These are phyloP conservation scores for Modicella reniformis DNA, from an alignment of 371 early-diverging fungal genomes.

Conservation along the genomic window DNA sequence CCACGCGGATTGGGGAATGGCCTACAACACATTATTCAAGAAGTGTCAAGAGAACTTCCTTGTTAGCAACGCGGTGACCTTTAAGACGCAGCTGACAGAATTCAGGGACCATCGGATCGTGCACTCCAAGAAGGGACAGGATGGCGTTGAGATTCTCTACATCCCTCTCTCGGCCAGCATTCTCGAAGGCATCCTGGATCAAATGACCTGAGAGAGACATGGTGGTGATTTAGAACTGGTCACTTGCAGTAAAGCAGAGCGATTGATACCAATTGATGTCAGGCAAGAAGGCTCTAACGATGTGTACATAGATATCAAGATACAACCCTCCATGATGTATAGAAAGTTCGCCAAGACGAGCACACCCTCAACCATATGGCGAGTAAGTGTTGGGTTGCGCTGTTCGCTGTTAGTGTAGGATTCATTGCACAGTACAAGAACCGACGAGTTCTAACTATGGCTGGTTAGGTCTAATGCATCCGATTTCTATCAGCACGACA, in stretches of 20 bases:
- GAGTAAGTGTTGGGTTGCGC: too few relatives aligned
- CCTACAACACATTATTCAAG: slow-evolving; percentile 71
- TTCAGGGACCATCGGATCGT: slow-evolving; percentile 92
- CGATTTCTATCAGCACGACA: slow-evolving; percentile 14
- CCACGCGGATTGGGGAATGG: slow-evolving; percentile 63
- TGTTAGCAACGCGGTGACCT: slow-evolving; percentile 81
- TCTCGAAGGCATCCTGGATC: slow-evolving; percentile 70
- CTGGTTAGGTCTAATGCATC: not conserved
- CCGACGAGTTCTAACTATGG: not conserved
- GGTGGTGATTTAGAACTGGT: too few relatives aligned
- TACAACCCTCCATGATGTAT: too few relatives aligned
- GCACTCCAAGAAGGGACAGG: slow-evolving; percentile 66
- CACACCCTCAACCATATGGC: too few relatives aligned
- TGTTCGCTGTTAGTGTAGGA: too few relatives aligned
- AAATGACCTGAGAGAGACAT: slow-evolving; percentile 54
- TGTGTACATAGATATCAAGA: too few relatives aligned
- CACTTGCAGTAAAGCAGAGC: too few relatives aligned
- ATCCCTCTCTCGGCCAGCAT: slow-evolving; percentile 79
- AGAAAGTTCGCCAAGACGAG: too few relatives aligned
- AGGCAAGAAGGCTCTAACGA: too few relatives aligned
- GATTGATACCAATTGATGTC: too few relatives aligned
- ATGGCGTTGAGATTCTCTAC: slow-evolving; percentile 83
- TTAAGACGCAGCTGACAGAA: slow-evolving; percentile 89
- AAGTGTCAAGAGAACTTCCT: slow-evolving; percentile 84
- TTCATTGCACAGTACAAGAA: not conserved